Percentiles rank a stretch among this genome's conserved stretches.
Evolutionary conservation across 2,329 filamentous ascomycete species (phyloP).

Genomic region (Fusarium sp.): DNA sequence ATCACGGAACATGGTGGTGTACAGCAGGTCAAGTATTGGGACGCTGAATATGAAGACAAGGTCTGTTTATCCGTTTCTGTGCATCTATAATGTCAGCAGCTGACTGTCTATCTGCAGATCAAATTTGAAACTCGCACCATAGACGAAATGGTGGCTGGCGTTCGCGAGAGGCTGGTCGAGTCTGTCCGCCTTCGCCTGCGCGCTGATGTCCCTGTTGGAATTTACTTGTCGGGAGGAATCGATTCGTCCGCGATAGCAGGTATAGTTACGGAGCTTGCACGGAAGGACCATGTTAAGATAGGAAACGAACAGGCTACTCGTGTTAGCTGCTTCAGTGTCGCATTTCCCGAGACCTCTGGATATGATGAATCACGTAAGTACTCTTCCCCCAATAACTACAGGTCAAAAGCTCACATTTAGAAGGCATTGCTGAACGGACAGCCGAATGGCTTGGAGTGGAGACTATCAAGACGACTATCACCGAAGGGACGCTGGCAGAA

Average conservation of each 20-base stretch:
- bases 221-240: neutral
- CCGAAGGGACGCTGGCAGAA: neutral
- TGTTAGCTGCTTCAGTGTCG: neutral
- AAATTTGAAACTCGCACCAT: too few relatives aligned
- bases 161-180: neutral
- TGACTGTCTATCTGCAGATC: too few relatives aligned
- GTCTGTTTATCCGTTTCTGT: too few relatives aligned
- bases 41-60: too few relatives aligned
- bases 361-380: neutral
- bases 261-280: neutral
- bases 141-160: neutral
- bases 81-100: too few relatives aligned
- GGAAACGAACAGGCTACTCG: too few relatives aligned
- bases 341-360: neutral
- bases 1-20: neutral
- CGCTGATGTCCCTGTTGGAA: neutral
- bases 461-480: too few relatives aligned
- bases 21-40: too few relatives aligned
- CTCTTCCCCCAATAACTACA: too few relatives aligned
- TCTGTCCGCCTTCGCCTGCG: neutral
- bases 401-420: too few relatives aligned
- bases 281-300: too few relatives aligned
- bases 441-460: neutral
- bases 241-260: neutral
- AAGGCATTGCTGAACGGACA: neutral